A percentile compares a stretch with the other conserved stretches of the same genome.
Evolutionary conservation across 2,329 filamentous ascomycete genomes (phyloP).

Genomic region (Didymella lethalis): DNA sequence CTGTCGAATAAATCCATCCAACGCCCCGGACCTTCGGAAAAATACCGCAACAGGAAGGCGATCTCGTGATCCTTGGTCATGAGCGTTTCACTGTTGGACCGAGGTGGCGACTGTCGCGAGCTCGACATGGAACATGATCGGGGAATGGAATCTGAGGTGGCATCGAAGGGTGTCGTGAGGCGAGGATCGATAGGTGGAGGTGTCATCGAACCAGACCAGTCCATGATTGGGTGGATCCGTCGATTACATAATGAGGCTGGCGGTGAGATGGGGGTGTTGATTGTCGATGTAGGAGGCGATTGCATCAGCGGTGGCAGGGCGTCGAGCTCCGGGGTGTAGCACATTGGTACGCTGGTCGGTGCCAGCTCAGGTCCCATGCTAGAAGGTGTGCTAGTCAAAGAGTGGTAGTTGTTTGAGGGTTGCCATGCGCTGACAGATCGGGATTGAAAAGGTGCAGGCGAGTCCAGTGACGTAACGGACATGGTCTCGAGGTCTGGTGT

Average conservation of each 20-base stretch:
- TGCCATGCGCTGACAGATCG: slow-evolving; percentile 40
- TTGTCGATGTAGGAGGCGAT: slow-evolving; percentile 41
- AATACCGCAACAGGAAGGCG: slow-evolving; percentile 67
- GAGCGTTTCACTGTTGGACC: slow-evolving; percentile 31
- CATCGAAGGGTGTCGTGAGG: slow-evolving; percentile 42
- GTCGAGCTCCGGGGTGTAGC: slow-evolving; percentile 42
- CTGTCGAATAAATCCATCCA: slow-evolving; percentile 67
- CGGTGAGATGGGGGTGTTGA: slow-evolving; percentile 51
- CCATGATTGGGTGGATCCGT: slow-evolving; percentile 65
- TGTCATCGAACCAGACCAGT: slow-evolving; percentile 37
- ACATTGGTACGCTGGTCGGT: slow-evolving; percentile 52
- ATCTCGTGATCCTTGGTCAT: slow-evolving; percentile 61
- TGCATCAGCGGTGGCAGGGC: slow-evolving; percentile 41
- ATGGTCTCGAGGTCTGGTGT: slow-evolving; percentile 48
- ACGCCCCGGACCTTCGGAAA: slow-evolving; percentile 66
- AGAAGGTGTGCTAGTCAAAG: slow-evolving; percentile 42
- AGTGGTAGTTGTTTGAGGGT: slow-evolving; percentile 35
- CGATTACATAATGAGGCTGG: slow-evolving; percentile 56
- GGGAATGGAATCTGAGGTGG: slow-evolving; percentile 35
- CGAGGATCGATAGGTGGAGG: slow-evolving; percentile 49
- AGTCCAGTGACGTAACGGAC: slow-evolving; percentile 45
- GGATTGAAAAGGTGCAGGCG: slow-evolving; percentile 42
- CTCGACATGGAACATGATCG: slow-evolving; percentile 38
- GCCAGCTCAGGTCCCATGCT: slow-evolving; percentile 63
- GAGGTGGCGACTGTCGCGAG: slow-evolving; percentile 36